Base-by-base conservation (phyloP, 495 filamentous ascomycete genomes). In the Penicillium lagena region DNA sequence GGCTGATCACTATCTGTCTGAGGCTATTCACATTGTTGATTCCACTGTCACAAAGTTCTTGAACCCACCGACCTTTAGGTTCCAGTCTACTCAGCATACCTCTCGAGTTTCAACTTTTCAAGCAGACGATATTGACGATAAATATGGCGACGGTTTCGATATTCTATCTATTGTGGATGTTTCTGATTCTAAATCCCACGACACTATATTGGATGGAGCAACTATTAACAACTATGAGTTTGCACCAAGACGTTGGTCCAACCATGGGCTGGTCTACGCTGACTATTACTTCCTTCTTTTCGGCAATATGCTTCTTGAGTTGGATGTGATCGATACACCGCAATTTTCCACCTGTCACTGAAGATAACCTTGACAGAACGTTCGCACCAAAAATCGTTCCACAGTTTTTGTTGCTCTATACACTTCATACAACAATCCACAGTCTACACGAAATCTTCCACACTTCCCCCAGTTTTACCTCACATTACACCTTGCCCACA, bases 231-330 rank as follows among this genome's bases (percentile, higher is more conserved):
- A 73, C 31, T 68, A 72, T 35, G 56, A 65, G 13, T 51, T 52
- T n/a, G 53, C 57, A 12, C 51, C 56, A 4, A 56, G 63, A 11
- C 28, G 48, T 1, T 66, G 67, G 43, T 56, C 64, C n/a, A 57
- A 70, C 40, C 66, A 67, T 42, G 72, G 69, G 12, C 46, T 75
- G 8, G 72, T 73, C 5, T 75, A 75, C 55, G 72, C 64, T 0
- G 70, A 73, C 44, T 75, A 73, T 55, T 75, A 72, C 47, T 64
- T 75, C 29, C 40, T 75, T 27, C 54, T 67, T 41, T 61, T 69
- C 27, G 69, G 71, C n/a, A 75, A 75, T 44, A 58, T 55, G 51
- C 32, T 62, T n/a, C 36, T 56, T 0, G 50, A 54, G 0, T 31
- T 59, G 45, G 59, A 46, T 2, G 3, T 55, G 38, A 36, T 37